Base-by-base conservation (phyloP, 257 asterid genomes). In the Buddleja alternifolia region DNA sequence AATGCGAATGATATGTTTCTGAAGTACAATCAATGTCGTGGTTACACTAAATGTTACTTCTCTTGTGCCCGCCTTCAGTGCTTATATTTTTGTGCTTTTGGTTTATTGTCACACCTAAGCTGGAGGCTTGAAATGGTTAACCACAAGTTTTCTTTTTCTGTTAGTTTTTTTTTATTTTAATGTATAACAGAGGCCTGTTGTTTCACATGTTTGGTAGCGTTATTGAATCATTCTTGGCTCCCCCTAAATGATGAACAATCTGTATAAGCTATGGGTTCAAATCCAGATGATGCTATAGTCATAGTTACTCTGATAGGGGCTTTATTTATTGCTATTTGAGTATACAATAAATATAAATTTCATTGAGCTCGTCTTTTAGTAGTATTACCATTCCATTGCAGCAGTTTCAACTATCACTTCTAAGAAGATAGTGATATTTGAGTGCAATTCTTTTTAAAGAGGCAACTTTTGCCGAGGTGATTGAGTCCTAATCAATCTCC, bases 281-380 rank as follows among this genome's bases (percentile, higher is more conserved):
- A 63, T 36, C 85, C 79, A 69, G 51, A 69, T 80, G 85, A 54
- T 64, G 85, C 82, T 76, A 17, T 70, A 17, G 80, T 81, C 85
- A 81, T 81, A 81, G 85, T 81, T 81, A 81, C 85, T 77, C 82
- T 81, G 82, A 77, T 77, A 71, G 80, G 82, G 79, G 72, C 11
- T 7, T 19, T 44, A n/a, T 16, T 41, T 32, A 7, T 57, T 12
- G 56, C n/a, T 11, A 73, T 37, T 16, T 47, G 25, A 3, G 15
- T 11, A 19, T 4, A 3, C 44, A 58, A 6, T 53, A 4, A 4
- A 19, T 42, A 42, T 42, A 16, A 8, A 29, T 29, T 29, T 29
- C 3, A 19, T 21, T 21, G 58, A 52, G 4, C 7, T 16, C 14
- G 21, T 3, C 15, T 8, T 45, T 9, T 19, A 6, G 11, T 19